Percentiles rank a stretch among this genome's conserved stretches.
Conservation (phyloP, 768 basidiomycete genomes). For the Solioccasus polychromus region DNA sequence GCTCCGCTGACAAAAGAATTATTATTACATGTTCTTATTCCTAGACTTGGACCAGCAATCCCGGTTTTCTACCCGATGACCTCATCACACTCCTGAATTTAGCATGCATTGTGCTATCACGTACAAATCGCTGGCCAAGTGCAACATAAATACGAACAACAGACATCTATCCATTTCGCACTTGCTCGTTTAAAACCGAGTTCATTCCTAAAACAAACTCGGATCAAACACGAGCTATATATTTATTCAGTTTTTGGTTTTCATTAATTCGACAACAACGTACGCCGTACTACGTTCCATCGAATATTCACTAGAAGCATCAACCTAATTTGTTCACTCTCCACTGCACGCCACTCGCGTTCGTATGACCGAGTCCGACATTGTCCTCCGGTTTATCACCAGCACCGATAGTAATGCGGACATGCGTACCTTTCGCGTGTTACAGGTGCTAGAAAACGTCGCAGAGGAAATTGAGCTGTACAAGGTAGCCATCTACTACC, state of each 20-base stretch:
- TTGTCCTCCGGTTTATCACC: constrained; percentile 39
- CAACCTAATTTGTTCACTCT: not conserved
- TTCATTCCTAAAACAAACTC: constrained; percentile 18
- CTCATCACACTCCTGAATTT: constrained; percentile 27
- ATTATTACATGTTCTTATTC: not conserved
- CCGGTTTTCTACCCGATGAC: constrained; percentile 14
- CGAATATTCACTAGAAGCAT: not conserved
- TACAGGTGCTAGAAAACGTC: constrained; percentile 31
- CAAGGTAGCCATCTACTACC: constrained; percentile 30
- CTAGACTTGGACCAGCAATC: constrained; percentile 2
- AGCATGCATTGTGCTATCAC: constrained; percentile 20
- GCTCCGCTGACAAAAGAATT: not conserved
- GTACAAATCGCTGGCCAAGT: constrained; percentile 22
- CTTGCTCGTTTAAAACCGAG: constrained; percentile 11
- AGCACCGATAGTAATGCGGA: constrained; percentile 32
- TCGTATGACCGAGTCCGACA: constrained; percentile 33
- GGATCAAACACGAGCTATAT: constrained; percentile 21
- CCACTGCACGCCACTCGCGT: not conserved
- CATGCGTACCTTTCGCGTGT: constrained; percentile 44
- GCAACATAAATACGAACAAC: not conserved
- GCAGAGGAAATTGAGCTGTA: constrained; percentile 39
- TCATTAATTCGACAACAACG: not conserved
- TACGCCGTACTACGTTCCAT: constrained; percentile 6
- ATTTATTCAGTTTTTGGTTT: constrained; percentile 16
- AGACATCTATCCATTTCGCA: constrained; percentile 14